Percentiles rank a stretch among this genome's conserved stretches.
Evolutionary conservation across 2,329 filamentous ascomycete genomes (phyloP).

Genomic region (Colletotrichum simmondsii): DNA sequence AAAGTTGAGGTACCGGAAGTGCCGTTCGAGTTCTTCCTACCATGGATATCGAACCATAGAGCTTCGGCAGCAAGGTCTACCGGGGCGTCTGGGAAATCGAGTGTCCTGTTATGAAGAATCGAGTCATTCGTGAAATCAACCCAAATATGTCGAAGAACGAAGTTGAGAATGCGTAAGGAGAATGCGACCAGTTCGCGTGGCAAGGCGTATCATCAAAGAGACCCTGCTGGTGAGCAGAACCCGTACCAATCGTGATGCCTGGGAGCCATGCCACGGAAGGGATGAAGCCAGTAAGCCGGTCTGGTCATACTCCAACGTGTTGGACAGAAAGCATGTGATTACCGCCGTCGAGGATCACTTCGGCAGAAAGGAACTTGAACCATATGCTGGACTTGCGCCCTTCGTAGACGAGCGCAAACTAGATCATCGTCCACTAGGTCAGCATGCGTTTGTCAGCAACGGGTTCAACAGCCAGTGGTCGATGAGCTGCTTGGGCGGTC

Average conservation of each 20-base stretch:
- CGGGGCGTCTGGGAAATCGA: not conserved
- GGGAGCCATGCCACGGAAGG: slow-evolving; percentile 31
- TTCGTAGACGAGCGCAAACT: slow-evolving; percentile 87
- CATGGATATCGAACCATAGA: not conserved
- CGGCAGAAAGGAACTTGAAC: slow-evolving; percentile 53
- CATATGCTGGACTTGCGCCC: slow-evolving; percentile 65
- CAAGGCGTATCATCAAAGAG: slow-evolving; percentile 32
- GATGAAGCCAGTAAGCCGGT: slow-evolving; percentile 24
- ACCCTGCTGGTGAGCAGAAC: slow-evolving; percentile 34
- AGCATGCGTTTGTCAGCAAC: slow-evolving; percentile 79
- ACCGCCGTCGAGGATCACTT: slow-evolving; percentile 50
- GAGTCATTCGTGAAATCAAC: slow-evolving; percentile 48
- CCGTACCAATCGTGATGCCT: slow-evolving; percentile 33
- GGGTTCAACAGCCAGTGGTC: slow-evolving; percentile 79
- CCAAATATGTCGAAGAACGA: slow-evolving; percentile 52
- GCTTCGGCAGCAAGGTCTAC: not conserved
- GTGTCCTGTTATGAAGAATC: slow-evolving; percentile 40
- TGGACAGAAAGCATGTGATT: slow-evolving; percentile 35
- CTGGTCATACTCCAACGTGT: slow-evolving; percentile 37
- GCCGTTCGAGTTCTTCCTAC: slow-evolving; percentile 47
- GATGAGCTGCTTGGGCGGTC: slow-evolving; percentile 56
- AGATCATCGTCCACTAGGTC: slow-evolving; percentile 84
- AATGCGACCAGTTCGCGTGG: slow-evolving; percentile 51
- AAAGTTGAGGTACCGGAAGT: slow-evolving; percentile 47
- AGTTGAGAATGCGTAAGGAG: slow-evolving; percentile 51